phyloP scores from a whole-genome alignment of 2,329 filamentous ascomycete species.

The Berkeleyomyces rouxiae region DNA sequence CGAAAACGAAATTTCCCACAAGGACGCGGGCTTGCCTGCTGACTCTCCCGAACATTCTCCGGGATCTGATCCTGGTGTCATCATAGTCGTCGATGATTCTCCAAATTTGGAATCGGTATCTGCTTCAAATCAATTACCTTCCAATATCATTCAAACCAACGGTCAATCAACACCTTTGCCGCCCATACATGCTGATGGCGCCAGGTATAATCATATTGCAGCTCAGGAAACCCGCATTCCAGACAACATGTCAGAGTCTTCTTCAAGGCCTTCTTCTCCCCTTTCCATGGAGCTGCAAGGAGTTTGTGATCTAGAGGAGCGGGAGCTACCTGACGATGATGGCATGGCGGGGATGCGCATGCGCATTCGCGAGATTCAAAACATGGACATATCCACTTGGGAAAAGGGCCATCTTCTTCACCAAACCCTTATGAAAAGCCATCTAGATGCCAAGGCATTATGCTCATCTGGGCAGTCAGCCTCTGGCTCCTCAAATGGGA shows the following conservation, averaged over 20 bases:
- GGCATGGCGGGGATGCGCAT: slow-evolving; percentile 53
- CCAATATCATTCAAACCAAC: not conserved
- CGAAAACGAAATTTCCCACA: slow-evolving; percentile 20
- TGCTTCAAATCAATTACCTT: not conserved
- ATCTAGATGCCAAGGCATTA: slow-evolving; percentile 22
- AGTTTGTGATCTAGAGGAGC: not conserved
- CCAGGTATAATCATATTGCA: not conserved
- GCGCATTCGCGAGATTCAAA: slow-evolving; percentile 53
- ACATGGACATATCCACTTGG: slow-evolving; percentile 35
- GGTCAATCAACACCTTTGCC: not conserved
- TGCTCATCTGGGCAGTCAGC: not conserved
- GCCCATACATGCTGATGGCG: not conserved
- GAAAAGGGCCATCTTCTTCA: slow-evolving; percentile 63
- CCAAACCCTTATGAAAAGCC: slow-evolving; percentile 51
- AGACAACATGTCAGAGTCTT: not conserved
- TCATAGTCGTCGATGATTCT: not conserved
- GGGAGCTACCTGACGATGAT: slow-evolving; percentile 51
- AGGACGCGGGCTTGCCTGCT: slow-evolving; percentile 14
- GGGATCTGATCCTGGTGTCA: not conserved
- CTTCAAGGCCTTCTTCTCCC: not conserved
- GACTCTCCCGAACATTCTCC: not conserved
- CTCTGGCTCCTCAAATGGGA: not conserved
- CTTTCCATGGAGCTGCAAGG: not conserved
- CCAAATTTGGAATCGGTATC: not conserved
- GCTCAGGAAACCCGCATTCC: not conserved